phyloP scores from a whole-genome alignment of 495 filamentous ascomycete species.

The Chaetomidium leptoderma region DNA sequence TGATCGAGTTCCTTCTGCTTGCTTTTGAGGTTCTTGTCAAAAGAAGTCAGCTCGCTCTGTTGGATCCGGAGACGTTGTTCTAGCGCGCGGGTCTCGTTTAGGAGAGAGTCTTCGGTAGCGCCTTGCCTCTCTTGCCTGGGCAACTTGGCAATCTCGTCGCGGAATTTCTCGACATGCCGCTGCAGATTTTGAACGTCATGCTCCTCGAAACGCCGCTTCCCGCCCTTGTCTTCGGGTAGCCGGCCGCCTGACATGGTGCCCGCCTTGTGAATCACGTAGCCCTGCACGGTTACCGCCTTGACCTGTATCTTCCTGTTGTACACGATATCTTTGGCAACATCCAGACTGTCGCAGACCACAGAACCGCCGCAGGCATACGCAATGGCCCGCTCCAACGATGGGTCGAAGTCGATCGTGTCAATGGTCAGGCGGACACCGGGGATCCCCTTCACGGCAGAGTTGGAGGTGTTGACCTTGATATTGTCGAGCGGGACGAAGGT shows the following conservation, averaged over 20 bases:
- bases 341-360: slow-evolving; percentile 87
- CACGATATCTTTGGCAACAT: slow-evolving; percentile 82
- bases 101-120: slow-evolving; percentile 71
- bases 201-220: slow-evolving; percentile 82
- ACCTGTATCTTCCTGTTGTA: slow-evolving; percentile 82
- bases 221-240: slow-evolving; percentile 63
- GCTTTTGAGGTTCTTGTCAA: slow-evolving; percentile 78
- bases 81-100: slow-evolving; percentile 76
- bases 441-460: slow-evolving; percentile 86
- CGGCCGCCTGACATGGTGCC: slow-evolving; percentile 96
- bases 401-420: slow-evolving; percentile 93
- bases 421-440: slow-evolving; percentile 82
- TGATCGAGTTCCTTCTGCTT: slow-evolving; percentile 80
- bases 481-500: slow-evolving; percentile 96
- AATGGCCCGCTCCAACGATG: slow-evolving; percentile 82
- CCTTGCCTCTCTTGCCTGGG: slow-evolving; percentile 69
- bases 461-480: slow-evolving; percentile 85
- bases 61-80: slow-evolving; percentile 69
- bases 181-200: slow-evolving; percentile 77
- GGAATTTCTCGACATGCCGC: slow-evolving; percentile 60
- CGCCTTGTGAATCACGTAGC: slow-evolving; percentile 92
- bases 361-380: slow-evolving; percentile 90
- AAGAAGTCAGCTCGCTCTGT: slow-evolving; percentile 70
- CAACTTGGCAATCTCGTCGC: slow-evolving; percentile 67
- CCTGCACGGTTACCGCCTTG: slow-evolving; percentile 89